Evolutionary conservation across 2,329 filamentous ascomycete genomes (phyloP), one percentile per base, ranked within the genome.

Genomic region (Talaromyces sp.): DNA sequence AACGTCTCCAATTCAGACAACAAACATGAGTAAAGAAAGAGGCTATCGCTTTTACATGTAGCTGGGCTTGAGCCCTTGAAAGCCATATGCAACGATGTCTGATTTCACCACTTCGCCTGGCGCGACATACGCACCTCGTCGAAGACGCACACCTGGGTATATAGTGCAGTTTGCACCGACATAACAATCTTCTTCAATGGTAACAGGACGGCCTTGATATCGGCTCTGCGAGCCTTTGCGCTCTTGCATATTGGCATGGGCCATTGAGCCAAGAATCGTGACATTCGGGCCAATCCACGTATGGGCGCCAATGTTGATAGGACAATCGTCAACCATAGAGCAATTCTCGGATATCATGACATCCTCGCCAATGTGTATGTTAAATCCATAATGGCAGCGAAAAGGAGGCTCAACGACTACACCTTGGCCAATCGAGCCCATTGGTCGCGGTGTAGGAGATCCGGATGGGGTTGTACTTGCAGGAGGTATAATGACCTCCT

Each of bases 381-480:
- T 98, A 79, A 96, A 98, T 0, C 95, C 95, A 71, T 97, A 97
- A 71, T 97, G 92, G 73, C 93, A 97, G 54, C 84, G 88, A 75
- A 99, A 98, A 0, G 93, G 93, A 2, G 90, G 87, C 70, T 96
- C 92, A 28, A 99, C 89, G 46, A 88, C 82, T 5, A 91, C 88
- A 61, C 88, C 86, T 16, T 87, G 84, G n/a, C 91, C 91, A 5
- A 95, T 84, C 25, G 84, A 62, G 85, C 90, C 61, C 80, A 66
- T 64, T 72, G 68, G 84, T 82, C 44, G 81, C 82, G 60, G 84
- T 74, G 9, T 83, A 77, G 52, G 82, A 81, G 80, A 77, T 68
- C 83, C 76, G 5, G 81, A 80, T 2, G 84, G 83, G n/a, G 86
- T 84, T 25, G 68, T 70, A 37, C 66, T 58, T 18, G 66, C 65